phyloP scores from a whole-genome alignment of 148 eudicot species.

The Rhododendron williamsianum region DNA sequence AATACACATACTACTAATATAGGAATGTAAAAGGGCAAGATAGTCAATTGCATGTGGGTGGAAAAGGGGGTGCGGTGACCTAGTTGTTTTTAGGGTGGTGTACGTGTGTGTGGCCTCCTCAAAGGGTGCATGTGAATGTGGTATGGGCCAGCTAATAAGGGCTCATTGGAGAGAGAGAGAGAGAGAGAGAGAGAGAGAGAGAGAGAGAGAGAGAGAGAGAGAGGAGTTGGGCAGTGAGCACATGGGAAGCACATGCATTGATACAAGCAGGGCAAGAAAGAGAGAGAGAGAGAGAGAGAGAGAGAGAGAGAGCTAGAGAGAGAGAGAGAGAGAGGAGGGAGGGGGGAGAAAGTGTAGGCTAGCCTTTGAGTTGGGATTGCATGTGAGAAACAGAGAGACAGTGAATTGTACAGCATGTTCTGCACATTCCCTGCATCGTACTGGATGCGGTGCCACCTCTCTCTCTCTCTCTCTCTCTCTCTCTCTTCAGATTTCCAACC shows the following conservation, averaged over 20 bases:
- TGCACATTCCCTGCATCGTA: conserved; percentile 39
- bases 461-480: neutral
- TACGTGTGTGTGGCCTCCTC: conserved; percentile 22
- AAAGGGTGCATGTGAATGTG: conserved; percentile 36
- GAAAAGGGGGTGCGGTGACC: neutral
- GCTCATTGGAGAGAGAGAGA: neutral
- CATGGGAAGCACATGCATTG: conserved; percentile 33
- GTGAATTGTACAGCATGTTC: conserved; percentile 36
- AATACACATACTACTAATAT: neutral
- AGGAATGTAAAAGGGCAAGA: neutral
- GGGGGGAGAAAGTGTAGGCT: neutral
- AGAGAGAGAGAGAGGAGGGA: neutral
- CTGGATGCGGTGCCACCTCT: neutral
- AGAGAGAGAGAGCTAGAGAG: neutral
- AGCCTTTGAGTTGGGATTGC: neutral
- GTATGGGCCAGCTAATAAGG: conserved; percentile 21
- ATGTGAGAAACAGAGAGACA: conserved; percentile 30
- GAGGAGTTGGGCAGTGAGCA: conserved; percentile 21
- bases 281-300: neutral
- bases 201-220: conserved; percentile 4
- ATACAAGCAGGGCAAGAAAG: neutral
- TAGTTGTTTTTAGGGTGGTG: neutral
- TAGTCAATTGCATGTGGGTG: neutral
- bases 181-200: conserved; percentile 7
- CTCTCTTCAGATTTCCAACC: neutral